Conservation (phyloP, 805 yeast species). For the Cyberlindnera sargentensis region DNA sequence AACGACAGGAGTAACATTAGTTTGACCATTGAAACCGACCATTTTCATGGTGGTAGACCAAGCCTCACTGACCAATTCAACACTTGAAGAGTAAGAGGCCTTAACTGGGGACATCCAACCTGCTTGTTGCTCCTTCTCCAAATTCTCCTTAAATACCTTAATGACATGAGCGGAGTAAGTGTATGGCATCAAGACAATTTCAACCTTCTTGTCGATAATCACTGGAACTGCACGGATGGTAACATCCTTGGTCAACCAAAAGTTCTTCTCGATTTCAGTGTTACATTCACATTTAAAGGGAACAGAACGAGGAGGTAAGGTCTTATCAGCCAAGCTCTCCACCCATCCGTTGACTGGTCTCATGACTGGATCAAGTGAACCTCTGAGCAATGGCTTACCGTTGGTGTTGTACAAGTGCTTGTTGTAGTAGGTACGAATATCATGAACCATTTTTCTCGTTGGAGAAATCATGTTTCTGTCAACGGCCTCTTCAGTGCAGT, state of each 20-base stretch:
- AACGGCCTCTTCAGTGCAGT: conserved; percentile 27
- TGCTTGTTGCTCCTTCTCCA: conserved; percentile 31
- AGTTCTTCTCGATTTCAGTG: conserved; percentile 53
- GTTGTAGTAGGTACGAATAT: conserved; percentile 44
- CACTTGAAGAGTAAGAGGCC: conserved; percentile 28
- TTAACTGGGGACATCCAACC: conserved; percentile 23
- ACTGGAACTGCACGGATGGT: conserved; percentile 32
- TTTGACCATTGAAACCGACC: not conserved
- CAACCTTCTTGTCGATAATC: conserved; percentile 21
- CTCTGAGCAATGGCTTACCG: conserved; percentile 57
- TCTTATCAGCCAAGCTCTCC: conserved; percentile 35
- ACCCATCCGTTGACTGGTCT: conserved; percentile 53
- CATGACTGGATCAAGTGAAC: conserved; percentile 56
- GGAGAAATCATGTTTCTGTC: conserved; percentile 38
- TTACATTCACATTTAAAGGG: conserved; percentile 37
- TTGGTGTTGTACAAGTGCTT: conserved; percentile 46
- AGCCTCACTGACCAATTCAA: conserved; percentile 27
- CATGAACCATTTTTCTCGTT: conserved; percentile 38
- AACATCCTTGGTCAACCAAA: conserved; percentile 34
- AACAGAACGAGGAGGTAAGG: conserved; percentile 38
- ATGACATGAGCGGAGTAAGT: conserved; percentile 29
- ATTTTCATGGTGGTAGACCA: conserved; percentile 6
- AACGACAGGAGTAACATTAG: not conserved
- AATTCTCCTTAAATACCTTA: conserved; percentile 32
- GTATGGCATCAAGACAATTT: conserved; percentile 29